Evolutionary conservation across 768 basidiomycete species (phyloP), one percentile per base, ranked within the genome.

Genomic region (Leccinum ochraceum): DNA sequence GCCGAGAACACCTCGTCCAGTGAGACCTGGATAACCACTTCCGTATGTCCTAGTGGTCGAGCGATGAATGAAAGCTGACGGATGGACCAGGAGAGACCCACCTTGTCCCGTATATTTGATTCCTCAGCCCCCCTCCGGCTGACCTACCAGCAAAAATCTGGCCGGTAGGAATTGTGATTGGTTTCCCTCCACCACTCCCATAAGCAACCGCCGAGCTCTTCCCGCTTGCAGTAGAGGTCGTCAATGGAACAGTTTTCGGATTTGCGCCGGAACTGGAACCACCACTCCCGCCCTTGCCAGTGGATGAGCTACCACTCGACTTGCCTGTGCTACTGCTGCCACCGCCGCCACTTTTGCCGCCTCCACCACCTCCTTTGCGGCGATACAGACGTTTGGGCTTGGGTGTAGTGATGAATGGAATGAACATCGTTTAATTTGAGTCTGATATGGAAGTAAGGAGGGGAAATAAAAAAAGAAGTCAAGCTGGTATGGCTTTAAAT

Each of bases 11-110:
- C 85, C 84, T 4, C 77, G 76, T 7, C 76, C 75, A 4, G 66
- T 3, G 5, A 77, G 26, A 1, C 83, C 82, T 37, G 86, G 86
- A 66, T 88, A 88, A 3, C 87, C 87, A 62, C 85, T 87, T 6
- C 86, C 87, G 61, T 87, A 88, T 4, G 67, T 60, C 32, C 86
- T 87, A 57, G 39, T 4, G 39, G 39, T 42, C 17, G 17, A 42
- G 39, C 9, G 39, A 42, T 42, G 17, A 42, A 42, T n/a, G 8
- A n/a, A 42, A 42, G 3, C 1, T 17, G 14, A 3, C 7, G 39
- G 39, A 42, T 42, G 17, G 39, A 16, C 26, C 16, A 32, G 20
- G 22, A 54, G 14, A 48, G 17, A 67, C 77, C 46, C 49, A 84
- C 83, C 72, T 71, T 6, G 73, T 74, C 3, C 84, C 84, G 55